Evolutionary conservation across 2,329 filamentous ascomycete genomes (phyloP).

Genomic region (Calycina herbarum): DNA sequence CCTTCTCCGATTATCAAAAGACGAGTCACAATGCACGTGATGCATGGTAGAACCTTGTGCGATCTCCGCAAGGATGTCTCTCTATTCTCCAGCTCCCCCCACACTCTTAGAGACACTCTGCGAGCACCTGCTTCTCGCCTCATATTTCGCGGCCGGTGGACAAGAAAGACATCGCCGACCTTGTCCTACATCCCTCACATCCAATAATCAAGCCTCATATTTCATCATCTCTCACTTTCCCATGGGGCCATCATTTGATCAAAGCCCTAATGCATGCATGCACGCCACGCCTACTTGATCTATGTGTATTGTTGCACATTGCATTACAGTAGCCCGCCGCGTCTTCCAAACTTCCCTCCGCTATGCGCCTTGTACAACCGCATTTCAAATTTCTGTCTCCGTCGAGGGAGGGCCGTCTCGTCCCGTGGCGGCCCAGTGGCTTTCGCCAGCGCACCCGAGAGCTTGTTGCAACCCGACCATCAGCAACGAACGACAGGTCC

Average conservation of each 20-base stretch:
- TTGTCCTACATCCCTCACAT: not conserved
- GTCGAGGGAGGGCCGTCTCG: not conserved
- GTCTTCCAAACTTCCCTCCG: not conserved
- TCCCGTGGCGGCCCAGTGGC: constrained; percentile 1
- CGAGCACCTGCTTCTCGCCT: constrained; percentile 12
- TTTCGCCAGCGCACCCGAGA: not conserved
- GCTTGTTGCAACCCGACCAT: not conserved
- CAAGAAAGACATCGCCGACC: constrained; percentile 11
- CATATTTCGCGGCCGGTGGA: not conserved
- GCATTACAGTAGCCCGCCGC: not conserved
- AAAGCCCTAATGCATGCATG: constrained; percentile 2
- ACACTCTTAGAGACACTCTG: not conserved
- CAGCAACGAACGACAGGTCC: constrained; percentile 5
- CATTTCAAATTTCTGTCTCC: constrained; percentile 2
- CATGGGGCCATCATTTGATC: constrained; percentile 3
- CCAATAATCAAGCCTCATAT: constrained; percentile 2
- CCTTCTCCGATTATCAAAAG: not conserved
- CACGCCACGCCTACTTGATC: not conserved
- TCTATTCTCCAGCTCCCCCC: not conserved
- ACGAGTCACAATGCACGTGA: constrained; percentile 20
- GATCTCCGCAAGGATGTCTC: constrained; percentile 25
- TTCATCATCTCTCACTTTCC: constrained; percentile 6
- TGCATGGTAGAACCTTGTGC: constrained; percentile 23
- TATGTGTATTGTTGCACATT: not conserved
- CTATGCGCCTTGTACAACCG: not conserved